A percentile compares a stretch with the other conserved stretches of the same genome.
These are phyloP conservation scores for Mycena indigotica DNA, from an alignment of 768 basidiomycete species.

Conservation along the genomic window DNA sequence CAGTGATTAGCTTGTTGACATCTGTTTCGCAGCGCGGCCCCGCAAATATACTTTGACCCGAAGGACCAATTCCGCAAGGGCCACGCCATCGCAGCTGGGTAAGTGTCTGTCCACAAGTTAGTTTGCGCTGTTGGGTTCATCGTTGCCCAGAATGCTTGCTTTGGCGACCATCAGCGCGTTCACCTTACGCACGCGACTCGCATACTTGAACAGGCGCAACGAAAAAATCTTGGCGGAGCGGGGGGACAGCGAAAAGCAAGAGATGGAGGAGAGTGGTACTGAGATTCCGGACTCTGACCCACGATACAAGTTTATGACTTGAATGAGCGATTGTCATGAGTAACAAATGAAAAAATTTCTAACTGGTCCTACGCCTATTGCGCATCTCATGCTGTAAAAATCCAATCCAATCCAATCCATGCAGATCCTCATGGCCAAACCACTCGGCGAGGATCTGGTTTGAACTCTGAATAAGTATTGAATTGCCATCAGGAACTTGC, in stretches of 20 bases:
- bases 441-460: too few species aligned
- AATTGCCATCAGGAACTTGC: too few species aligned
- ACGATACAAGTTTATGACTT: slow-evolving; percentile 58
- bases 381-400: neutral
- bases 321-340: slow-evolving; percentile 6
- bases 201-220: slow-evolving; percentile 45
- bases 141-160: slow-evolving; percentile 42
- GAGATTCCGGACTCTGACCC: slow-evolving; percentile 54
- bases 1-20: neutral
- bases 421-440: too few species aligned
- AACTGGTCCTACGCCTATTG: neutral
- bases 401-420: too few species aligned
- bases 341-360: neutral
- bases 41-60: slow-evolving; percentile 59
- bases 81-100: slow-evolving; percentile 60
- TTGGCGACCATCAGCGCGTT: slow-evolving; percentile 46
- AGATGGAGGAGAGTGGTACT: slow-evolving; percentile 19
- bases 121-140: neutral
- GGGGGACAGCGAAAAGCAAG: slow-evolving; percentile 34
- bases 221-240: slow-evolving; percentile 28
- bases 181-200: slow-evolving; percentile 46
- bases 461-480: too few species aligned
- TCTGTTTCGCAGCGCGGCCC: slow-evolving; percentile 44
- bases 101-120: slow-evolving; percentile 10
- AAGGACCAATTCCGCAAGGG: slow-evolving; percentile 53